These are phyloP conservation scores for Chimonanthus salicifolius DNA, from an alignment of 164 flowering plant genomes.

Conservation along the genomic window DNA sequence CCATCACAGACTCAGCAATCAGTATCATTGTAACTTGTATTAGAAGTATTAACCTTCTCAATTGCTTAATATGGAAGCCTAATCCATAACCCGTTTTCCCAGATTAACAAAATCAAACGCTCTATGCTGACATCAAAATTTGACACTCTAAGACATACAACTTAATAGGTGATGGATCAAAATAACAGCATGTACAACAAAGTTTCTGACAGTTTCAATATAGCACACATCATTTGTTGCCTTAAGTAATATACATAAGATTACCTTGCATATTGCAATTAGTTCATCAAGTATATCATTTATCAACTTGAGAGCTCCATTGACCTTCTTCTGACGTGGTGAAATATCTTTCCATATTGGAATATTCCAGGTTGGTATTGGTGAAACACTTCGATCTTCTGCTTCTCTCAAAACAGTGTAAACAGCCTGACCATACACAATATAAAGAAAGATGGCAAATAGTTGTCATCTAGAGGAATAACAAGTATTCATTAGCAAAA, in stretches of 20 bases:
- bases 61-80: background rate
- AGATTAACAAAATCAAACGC: background rate
- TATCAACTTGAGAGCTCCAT: slow-evolving; percentile 67
- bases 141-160: background rate
- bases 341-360: slow-evolving; percentile 98
- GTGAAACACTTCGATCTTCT: slow-evolving; percentile 80
- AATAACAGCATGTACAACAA: too few relatives aligned
- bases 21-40: background rate
- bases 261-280: slow-evolving; percentile 90
- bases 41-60: background rate
- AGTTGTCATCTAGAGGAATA: background rate
- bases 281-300: slow-evolving; percentile 70
- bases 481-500: background rate
- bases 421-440: slow-evolving; percentile 62
- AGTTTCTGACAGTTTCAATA: background rate
- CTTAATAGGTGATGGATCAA: too few relatives aligned
- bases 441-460: background rate
- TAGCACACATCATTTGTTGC: background rate
- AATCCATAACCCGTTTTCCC: background rate
- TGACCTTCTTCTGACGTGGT: slow-evolving; percentile 72
- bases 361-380: slow-evolving; percentile 88
- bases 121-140: background rate
- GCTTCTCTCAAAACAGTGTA: slow-evolving; percentile 92
- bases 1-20: background rate
- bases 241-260: background rate